Evolutionary conservation across 306 rosid species (phyloP).

Genomic region (Trifolium dubium): DNA sequence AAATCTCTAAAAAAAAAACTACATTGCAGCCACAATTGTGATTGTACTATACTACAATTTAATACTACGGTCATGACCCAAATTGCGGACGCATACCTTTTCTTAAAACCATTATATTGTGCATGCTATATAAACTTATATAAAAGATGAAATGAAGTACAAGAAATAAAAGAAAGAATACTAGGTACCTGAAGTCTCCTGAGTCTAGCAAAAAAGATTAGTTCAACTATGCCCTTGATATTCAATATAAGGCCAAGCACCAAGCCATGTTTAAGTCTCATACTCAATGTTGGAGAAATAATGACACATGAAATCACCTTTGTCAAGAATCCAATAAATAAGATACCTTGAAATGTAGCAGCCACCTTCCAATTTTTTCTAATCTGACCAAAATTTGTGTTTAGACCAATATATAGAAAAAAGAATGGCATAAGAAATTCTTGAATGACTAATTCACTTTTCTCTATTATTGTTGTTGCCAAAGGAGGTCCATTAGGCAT

Average conservation of each 20-base stretch:
- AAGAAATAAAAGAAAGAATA: neutral
- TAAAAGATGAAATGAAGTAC: too few relatives aligned
- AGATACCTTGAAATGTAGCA: constrained; percentile 11
- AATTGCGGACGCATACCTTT: too few relatives aligned
- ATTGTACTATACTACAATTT: too few relatives aligned
- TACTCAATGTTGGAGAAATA: constrained; percentile 45
- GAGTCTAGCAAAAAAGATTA: constrained; percentile 33
- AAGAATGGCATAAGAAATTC: constrained; percentile 45
- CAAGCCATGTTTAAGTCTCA: constrained; percentile 45
- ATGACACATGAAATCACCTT: constrained; percentile 39
- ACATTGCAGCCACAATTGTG: too few relatives aligned
- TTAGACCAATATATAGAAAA: neutral
- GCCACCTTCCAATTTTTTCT: neutral
- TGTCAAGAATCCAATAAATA: constrained; percentile 23
- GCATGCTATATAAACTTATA: too few relatives aligned
- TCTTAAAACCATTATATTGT: too few relatives aligned
- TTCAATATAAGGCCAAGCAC: constrained; percentile 56
- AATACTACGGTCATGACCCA: too few relatives aligned
- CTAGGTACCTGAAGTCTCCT: neutral
- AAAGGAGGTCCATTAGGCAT: constrained; percentile 50
- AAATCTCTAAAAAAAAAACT: too few relatives aligned
- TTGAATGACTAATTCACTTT: neutral
- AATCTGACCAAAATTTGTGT: neutral
- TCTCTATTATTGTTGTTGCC: constrained; percentile 45
- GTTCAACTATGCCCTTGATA: constrained; percentile 53